Conservation (phyloP, 345 rosid species). For the Lumnitzera littorea region DNA sequence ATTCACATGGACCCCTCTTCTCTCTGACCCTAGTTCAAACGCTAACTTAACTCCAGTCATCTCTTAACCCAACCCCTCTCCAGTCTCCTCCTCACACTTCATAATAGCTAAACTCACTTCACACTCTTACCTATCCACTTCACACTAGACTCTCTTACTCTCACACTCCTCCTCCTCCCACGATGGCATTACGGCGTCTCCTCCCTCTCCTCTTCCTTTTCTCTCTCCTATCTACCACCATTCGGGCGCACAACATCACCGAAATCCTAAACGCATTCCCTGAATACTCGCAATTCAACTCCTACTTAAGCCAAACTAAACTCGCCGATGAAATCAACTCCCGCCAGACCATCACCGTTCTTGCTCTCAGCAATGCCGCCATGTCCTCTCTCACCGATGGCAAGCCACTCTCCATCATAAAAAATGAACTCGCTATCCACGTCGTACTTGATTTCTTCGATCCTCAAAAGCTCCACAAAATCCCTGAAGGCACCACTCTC, state of each 20-base stretch:
- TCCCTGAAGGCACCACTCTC: slow-evolving; percentile 67
- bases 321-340: slow-evolving; percentile 91
- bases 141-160: neutral
- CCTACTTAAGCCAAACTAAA: slow-evolving; percentile 60
- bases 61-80: slow-evolving; percentile 8
- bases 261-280: slow-evolving; percentile 59
- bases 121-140: neutral
- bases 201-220: slow-evolving; percentile 24
- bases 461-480: slow-evolving; percentile 65
- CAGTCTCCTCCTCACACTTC: neutral
- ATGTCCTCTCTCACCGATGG: slow-evolving; percentile 59
- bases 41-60: neutral
- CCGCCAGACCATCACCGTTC: slow-evolving; percentile 68
- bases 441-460: slow-evolving; percentile 84
- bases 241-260: slow-evolving; percentile 62
- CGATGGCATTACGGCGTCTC: slow-evolving; percentile 29
- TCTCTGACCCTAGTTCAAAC: slow-evolving; percentile 13
- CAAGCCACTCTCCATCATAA: slow-evolving; percentile 70
- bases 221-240: slow-evolving; percentile 20
- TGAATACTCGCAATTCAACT: slow-evolving; percentile 66
- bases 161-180: slow-evolving; percentile 2
- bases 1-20: neutral
- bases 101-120: too few relatives aligned
- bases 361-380: slow-evolving; percentile 70
- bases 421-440: slow-evolving; percentile 58